Percentiles rank a stretch among this genome's conserved stretches.
phyloP scores from a whole-genome alignment of 257 asterid species.

The Striga asiatica region DNA sequence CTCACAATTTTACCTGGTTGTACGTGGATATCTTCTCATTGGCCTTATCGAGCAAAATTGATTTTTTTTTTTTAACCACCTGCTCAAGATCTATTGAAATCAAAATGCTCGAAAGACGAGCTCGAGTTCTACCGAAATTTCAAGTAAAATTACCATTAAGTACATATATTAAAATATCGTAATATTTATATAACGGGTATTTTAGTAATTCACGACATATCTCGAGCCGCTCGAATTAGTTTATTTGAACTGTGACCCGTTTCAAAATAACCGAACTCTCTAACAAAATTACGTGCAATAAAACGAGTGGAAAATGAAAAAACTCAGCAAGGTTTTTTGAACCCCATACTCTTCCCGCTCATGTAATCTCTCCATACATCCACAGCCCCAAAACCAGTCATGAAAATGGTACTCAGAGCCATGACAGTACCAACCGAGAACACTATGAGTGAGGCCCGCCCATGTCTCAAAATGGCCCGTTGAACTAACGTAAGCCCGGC shows the following conservation, averaged over 20 bases:
- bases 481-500: constrained; percentile 52
- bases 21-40: background rate
- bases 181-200: too few species aligned
- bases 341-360: constrained; percentile 70
- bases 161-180: too few species aligned
- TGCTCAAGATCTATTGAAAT: too few species aligned
- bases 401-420: constrained; percentile 73
- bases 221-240: background rate
- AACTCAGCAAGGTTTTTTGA: constrained; percentile 57
- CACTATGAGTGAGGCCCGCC: constrained; percentile 78
- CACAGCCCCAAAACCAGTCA: constrained; percentile 62
- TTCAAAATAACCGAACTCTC: too few species aligned
- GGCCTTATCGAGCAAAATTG: too few species aligned
- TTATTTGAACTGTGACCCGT: background rate
- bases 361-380: constrained; percentile 62
- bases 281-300: background rate
- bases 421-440: constrained; percentile 73
- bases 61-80: too few species aligned
- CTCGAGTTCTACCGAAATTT: too few species aligned
- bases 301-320: background rate
- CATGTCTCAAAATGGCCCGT: constrained; percentile 46
- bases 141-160: too few species aligned
- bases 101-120: too few species aligned
- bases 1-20: background rate
- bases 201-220: too few species aligned